phyloP scores from a whole-genome alignment of 345 rosid genomes.

The Barbarea vulgaris region DNA sequence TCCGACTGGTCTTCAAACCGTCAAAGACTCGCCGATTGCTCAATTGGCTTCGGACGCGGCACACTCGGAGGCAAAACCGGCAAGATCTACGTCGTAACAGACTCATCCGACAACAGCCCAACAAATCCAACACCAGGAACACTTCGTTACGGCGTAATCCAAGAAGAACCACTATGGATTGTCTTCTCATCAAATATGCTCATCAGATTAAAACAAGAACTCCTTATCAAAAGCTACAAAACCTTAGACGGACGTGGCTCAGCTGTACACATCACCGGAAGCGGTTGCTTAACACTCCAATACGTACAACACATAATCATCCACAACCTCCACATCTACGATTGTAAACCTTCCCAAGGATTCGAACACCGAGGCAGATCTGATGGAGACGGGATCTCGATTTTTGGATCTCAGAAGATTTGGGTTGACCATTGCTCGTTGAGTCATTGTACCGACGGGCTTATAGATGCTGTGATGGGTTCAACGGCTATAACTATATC shows the following conservation, averaged over 20 bases:
- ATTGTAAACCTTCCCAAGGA: slow-evolving; percentile 77
- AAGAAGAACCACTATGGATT: slow-evolving; percentile 79
- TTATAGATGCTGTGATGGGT: slow-evolving; percentile 81
- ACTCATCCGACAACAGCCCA: slow-evolving; percentile 73
- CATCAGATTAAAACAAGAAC: slow-evolving; percentile 69
- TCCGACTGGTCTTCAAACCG: slow-evolving; percentile 62
- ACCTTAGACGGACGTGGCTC: slow-evolving; percentile 88
- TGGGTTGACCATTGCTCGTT: slow-evolving; percentile 87
- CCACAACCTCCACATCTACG: slow-evolving; percentile 76
- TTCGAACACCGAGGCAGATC: slow-evolving; percentile 61
- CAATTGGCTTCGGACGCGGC: slow-evolving; percentile 68
- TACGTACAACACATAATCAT: slow-evolving; percentile 70
- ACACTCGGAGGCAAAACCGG: slow-evolving; percentile 76
- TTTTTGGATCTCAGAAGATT: slow-evolving; percentile 63
- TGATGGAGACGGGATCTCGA: slow-evolving; percentile 87
- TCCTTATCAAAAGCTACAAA: slow-evolving; percentile 73
- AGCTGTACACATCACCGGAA: slow-evolving; percentile 62
- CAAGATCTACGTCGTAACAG: slow-evolving; percentile 73
- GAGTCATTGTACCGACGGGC: slow-evolving; percentile 66
- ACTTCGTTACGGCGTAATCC: slow-evolving; percentile 74
- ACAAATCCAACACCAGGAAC: slow-evolving; percentile 74
- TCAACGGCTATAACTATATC: slow-evolving; percentile 81
- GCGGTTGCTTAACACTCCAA: slow-evolving; percentile 75
- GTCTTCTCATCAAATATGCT: slow-evolving; percentile 63
- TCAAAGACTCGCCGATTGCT: slow-evolving; percentile 64